These are phyloP conservation scores for Globisporangium perplexum DNA, from an alignment of 352 stramenopile species.

Conservation along the genomic window DNA sequence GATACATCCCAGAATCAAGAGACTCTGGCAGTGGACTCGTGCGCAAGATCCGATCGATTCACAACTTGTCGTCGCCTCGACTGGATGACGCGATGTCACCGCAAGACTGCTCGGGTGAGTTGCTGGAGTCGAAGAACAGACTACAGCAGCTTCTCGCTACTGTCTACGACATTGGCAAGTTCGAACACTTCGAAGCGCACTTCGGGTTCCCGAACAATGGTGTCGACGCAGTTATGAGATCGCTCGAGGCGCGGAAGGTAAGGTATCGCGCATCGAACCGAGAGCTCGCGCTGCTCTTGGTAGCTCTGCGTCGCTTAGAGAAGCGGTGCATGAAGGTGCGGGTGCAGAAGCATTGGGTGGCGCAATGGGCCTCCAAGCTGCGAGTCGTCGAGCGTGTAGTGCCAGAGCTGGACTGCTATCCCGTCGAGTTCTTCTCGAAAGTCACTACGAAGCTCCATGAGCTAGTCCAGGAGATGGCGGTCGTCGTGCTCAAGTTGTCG, in stretches of 20 bases:
- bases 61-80: background rate
- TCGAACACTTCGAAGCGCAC: conserved; percentile 6
- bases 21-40: background rate
- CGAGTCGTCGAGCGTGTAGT: conserved; percentile 25
- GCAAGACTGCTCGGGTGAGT: conserved; percentile 5
- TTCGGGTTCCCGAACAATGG: conserved; percentile 6
- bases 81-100: background rate
- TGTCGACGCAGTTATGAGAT: conserved; percentile 3
- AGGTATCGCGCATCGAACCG: conserved; percentile 29
- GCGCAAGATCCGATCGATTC: conserved; percentile 7
- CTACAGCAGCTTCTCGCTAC: conserved; percentile 16
- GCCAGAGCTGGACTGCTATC: conserved; percentile 44
- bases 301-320: conserved; percentile 26
- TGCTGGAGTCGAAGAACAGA: conserved; percentile 12
- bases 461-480: conserved; percentile 1
- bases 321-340: conserved; percentile 12
- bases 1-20: background rate
- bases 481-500: conserved; percentile 4
- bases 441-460: conserved; percentile 13
- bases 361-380: conserved; percentile 16
- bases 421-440: conserved; percentile 19
- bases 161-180: conserved; percentile 14
- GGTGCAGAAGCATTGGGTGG: conserved; percentile 17
- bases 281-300: conserved; percentile 43
- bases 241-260: conserved; percentile 22